Conservation (phyloP, 495 filamentous ascomycete species). For the Penicillium paxilli region DNA sequence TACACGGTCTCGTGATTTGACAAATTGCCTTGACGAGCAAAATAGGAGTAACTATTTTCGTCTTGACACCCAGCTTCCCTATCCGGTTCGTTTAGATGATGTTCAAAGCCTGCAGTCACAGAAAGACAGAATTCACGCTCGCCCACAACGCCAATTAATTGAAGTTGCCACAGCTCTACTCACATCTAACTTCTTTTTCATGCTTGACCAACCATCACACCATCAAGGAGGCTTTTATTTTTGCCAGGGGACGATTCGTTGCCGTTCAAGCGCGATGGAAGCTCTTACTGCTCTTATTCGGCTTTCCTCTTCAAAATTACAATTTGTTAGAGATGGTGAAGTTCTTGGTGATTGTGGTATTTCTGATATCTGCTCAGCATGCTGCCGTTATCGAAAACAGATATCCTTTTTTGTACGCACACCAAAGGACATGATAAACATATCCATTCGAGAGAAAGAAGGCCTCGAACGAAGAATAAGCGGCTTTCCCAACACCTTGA, state of each 20-base stretch:
- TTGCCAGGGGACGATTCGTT: conserved; percentile 16
- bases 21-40: background rate
- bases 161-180: conserved; percentile 13
- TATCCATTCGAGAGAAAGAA: conserved; percentile 6
- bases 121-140: conserved; percentile 7
- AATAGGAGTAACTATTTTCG: conserved; percentile 19
- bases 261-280: conserved; percentile 8
- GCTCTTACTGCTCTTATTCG: background rate
- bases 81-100: conserved; percentile 23
- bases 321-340: background rate
- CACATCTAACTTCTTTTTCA: conserved; percentile 21
- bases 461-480: conserved; percentile 12
- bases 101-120: conserved; percentile 1
- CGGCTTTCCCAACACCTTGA: conserved; percentile 24
- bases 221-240: conserved; percentile 13
- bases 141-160: background rate
- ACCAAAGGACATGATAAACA: conserved; percentile 12
- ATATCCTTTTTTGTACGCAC: conserved; percentile 14
- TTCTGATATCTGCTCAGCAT: conserved; percentile 8
- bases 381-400: conserved; percentile 15
- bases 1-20: conserved; percentile 1
- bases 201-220: conserved; percentile 6
- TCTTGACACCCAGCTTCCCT: conserved; percentile 21
- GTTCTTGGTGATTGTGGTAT: conserved; percentile 2
- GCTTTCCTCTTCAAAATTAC: background rate